A percentile compares a stretch with the other conserved stretches of the same genome.
phyloP scores from a whole-genome alignment of 768 basidiomycete genomes.

The Kwoniella sp. region DNA sequence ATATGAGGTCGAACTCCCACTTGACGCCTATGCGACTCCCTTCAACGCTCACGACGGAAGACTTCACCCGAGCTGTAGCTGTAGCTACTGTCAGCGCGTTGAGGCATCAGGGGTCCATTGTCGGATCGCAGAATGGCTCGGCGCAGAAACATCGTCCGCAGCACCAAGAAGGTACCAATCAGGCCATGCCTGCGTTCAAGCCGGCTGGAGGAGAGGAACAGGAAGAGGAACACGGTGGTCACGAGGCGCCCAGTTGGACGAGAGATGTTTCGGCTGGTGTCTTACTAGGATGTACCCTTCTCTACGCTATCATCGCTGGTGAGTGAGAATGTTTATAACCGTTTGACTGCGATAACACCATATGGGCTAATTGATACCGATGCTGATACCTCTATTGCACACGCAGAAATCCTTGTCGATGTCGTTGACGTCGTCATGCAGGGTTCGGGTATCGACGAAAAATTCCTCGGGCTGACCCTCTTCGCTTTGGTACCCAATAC shows the following conservation, averaged over 20 bases:
- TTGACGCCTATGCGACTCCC: slow-evolving; percentile 61
- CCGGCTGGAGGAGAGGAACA: slow-evolving; percentile 59
- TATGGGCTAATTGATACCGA: too few relatives aligned
- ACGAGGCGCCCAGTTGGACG: slow-evolving; percentile 97
- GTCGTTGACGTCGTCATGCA: slow-evolving; percentile 91
- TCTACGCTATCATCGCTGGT: slow-evolving; percentile 97
- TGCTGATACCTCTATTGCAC: background rate
- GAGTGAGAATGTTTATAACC: slow-evolving; percentile 46
- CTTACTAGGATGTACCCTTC: slow-evolving; percentile 79
- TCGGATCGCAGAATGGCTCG: slow-evolving; percentile 59
- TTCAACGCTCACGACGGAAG: slow-evolving; percentile 73
- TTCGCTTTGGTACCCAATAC: slow-evolving; percentile 98
- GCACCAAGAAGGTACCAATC: background rate
- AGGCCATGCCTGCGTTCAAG: slow-evolving; percentile 32
- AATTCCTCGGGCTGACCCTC: slow-evolving; percentile 92
- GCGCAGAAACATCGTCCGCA: slow-evolving; percentile 23
- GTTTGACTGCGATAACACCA: too few relatives aligned
- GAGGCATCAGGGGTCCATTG: slow-evolving; percentile 61
- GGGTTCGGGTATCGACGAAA: slow-evolving; percentile 91
- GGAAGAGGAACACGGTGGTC: slow-evolving; percentile 69
- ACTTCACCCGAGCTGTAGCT: slow-evolving; percentile 89
- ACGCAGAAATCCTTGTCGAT: slow-evolving; percentile 83
- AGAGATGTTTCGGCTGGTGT: slow-evolving; percentile 86
- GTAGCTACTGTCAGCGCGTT: slow-evolving; percentile 90
- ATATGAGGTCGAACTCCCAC: slow-evolving; percentile 32